phyloP scores from a whole-genome alignment of 805 yeast species.

The Nakazawaea laoshanensis region DNA sequence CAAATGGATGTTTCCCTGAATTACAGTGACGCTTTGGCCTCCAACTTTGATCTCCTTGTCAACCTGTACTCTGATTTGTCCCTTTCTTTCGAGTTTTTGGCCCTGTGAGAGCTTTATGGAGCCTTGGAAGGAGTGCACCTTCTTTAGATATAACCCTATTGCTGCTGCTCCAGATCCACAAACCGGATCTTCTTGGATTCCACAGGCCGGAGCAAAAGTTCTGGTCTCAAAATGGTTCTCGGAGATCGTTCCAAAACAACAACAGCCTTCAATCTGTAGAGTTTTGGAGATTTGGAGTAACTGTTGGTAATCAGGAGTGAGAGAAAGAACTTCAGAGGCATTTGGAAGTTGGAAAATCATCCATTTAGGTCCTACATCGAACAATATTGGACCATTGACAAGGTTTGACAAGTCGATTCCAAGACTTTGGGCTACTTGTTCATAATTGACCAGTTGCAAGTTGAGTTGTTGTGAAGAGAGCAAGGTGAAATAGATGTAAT shows the following conservation, averaged over 20 bases:
- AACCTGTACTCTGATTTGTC: slow-evolving; percentile 21
- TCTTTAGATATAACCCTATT: background rate
- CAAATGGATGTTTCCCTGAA: slow-evolving; percentile 22
- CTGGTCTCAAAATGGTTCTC: slow-evolving; percentile 28
- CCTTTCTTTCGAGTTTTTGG: slow-evolving; percentile 29
- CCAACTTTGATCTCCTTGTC: slow-evolving; percentile 23
- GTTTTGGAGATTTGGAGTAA: slow-evolving; percentile 15
- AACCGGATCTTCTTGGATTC: slow-evolving; percentile 42
- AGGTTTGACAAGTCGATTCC: slow-evolving; percentile 2
- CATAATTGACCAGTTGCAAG: too few relatives aligned
- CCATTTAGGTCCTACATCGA: slow-evolving; percentile 42
- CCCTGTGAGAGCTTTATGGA: slow-evolving; percentile 26
- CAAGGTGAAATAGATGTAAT: too few relatives aligned
- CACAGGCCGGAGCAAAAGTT: slow-evolving; percentile 30
- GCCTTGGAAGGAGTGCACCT: background rate
- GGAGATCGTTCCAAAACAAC: slow-evolving; percentile 27
- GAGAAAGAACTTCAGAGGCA: slow-evolving; percentile 22
- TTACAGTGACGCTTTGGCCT: slow-evolving; percentile 29
- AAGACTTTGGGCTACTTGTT: too few relatives aligned
- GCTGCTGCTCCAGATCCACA: slow-evolving; percentile 41
- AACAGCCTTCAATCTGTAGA: slow-evolving; percentile 24
- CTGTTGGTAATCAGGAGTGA: slow-evolving; percentile 22
- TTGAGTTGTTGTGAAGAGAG: too few relatives aligned
- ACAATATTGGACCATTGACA: slow-evolving; percentile 17
- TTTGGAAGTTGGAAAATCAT: slow-evolving; percentile 23